Evolutionary conservation across 2,329 filamentous ascomycete species (phyloP), one percentile per base, ranked within the genome.

Genomic region (Raffaelea ambrosiae): DNA sequence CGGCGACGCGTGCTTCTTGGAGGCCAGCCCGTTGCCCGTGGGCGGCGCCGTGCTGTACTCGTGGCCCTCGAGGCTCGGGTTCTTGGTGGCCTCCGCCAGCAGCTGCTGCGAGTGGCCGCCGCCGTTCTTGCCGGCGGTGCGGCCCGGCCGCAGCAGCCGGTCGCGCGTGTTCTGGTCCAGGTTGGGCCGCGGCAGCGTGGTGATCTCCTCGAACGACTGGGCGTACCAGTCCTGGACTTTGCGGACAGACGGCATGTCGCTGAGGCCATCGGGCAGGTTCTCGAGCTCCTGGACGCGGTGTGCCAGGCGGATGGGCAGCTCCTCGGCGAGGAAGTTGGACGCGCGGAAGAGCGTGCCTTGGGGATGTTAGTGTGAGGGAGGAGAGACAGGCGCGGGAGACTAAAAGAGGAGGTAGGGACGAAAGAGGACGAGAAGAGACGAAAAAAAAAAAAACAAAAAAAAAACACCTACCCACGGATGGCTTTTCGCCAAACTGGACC

Each of bases 161-260:
- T 89, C 81, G 62, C 84, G 83, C 53, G 94, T 76, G 56, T 94
- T 86, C 60, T 76, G 77, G 51, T 78, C 78, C 35, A 97, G 76
- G 47, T 78, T 76, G 48, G 93, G 93, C 60, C 87, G 81, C 51
- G 86, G 80, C 5, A 98, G 75, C 48, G 79, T 82, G 56, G 90
- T 96, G 66, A 98, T 94, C 76, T 98, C 93, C 88, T 98, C 93
- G 62, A 98, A 98, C 45, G 93, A 98, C 71, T 98, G 93, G 54
- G 91, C 93, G 66, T 98, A 98, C 93, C 93, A 98, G 62, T 97
- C 90, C 65, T 90, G 86, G 57, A 98, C 93, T 61, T 84, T 88
- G 65, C 84, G 83, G 57, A 98, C 95, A 11, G 93, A 97, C 36
- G 90, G 88, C 93, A 98, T 97, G 57, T 97, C 90, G 64, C 88